Conservation (phyloP, 768 basidiomycete genomes). For the Filobasidium floriforme region DNA sequence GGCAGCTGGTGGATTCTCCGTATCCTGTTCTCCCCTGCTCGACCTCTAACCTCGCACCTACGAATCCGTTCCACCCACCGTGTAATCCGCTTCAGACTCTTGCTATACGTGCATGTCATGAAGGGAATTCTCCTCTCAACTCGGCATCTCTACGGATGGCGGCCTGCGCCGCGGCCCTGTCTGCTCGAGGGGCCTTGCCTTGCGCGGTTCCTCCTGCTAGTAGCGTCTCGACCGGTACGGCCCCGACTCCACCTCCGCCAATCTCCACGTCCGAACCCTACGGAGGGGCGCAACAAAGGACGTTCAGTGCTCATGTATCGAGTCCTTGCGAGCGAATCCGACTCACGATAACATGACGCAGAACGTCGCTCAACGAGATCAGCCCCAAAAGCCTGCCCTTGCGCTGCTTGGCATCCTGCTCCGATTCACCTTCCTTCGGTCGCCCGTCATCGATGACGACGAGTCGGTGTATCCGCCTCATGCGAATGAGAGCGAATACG, state of each 20-base stretch:
- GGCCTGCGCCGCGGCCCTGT: background rate
- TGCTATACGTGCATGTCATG: background rate
- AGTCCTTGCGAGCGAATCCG: no score
- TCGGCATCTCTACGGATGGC: background rate
- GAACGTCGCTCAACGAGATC: constrained; percentile 43
- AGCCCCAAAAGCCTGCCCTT: constrained; percentile 40
- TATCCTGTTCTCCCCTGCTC: background rate
- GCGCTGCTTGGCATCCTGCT: constrained; percentile 22
- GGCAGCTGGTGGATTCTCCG: background rate
- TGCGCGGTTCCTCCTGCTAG: constrained; percentile 26
- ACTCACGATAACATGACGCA: constrained; percentile 43
- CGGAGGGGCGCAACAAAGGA: background rate
- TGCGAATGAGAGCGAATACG: constrained; percentile 81
- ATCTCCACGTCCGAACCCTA: constrained; percentile 38
- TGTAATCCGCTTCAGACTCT: background rate
- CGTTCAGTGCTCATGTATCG: background rate
- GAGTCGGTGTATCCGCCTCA: constrained; percentile 84
- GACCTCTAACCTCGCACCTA: background rate
- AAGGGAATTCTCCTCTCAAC: background rate
- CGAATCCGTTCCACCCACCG: background rate
- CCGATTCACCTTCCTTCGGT: constrained; percentile 30
- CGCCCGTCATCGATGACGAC: constrained; percentile 68
- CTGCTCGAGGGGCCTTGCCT: constrained; percentile 2
- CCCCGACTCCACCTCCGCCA: constrained; percentile 41
- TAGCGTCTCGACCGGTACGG: constrained; percentile 38